Evolutionary conservation across 2,329 filamentous ascomycete species (phyloP).

Genomic region (Geosmithia morbida): DNA sequence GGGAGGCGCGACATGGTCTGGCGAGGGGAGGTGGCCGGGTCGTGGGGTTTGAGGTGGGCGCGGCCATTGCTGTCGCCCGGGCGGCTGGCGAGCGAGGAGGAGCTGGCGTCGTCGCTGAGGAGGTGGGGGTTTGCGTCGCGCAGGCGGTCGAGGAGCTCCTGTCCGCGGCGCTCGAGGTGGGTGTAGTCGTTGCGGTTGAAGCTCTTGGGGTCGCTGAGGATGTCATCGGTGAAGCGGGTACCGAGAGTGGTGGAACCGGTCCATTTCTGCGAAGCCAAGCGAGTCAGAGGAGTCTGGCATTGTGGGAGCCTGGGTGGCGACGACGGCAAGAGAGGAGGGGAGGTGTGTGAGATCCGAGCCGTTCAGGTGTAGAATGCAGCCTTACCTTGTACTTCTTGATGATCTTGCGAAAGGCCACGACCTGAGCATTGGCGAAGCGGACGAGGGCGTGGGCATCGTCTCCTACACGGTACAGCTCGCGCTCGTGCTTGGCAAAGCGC

Average conservation of each 20-base stretch:
- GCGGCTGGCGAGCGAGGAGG: slow-evolving; percentile 12
- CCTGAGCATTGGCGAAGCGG: slow-evolving; percentile 60
- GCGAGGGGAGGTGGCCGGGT: slow-evolving; percentile 3
- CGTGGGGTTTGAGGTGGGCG: slow-evolving; percentile 5
- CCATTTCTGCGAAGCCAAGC: slow-evolving; percentile 50
- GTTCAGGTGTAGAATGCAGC: background rate
- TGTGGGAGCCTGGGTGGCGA: too few species aligned
- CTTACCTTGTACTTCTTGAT: slow-evolving; percentile 68
- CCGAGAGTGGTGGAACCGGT: slow-evolving; percentile 55
- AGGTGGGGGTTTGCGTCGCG: slow-evolving; percentile 25
- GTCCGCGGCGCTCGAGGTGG: slow-evolving; percentile 32
- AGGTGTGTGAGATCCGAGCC: too few species aligned
- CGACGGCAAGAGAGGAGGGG: background rate
- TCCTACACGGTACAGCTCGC: slow-evolving; percentile 40
- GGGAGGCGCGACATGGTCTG: slow-evolving; percentile 5
- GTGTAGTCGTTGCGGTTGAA: slow-evolving; percentile 55
- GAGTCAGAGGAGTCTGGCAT: too few species aligned
- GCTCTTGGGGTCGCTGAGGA: slow-evolving; percentile 53
- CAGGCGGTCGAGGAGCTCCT: slow-evolving; percentile 32
- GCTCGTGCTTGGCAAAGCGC: slow-evolving; percentile 37
- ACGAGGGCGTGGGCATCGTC: slow-evolving; percentile 58
- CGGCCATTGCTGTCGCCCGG: background rate
- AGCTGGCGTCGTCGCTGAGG: slow-evolving; percentile 20
- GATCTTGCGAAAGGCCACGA: slow-evolving; percentile 67
- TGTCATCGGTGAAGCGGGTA: slow-evolving; percentile 49